Evolutionary conservation across 2,329 filamentous ascomycete genomes (phyloP), one percentile per base, ranked within the genome.

Genomic region (Incumbomyces delicatus): DNA sequence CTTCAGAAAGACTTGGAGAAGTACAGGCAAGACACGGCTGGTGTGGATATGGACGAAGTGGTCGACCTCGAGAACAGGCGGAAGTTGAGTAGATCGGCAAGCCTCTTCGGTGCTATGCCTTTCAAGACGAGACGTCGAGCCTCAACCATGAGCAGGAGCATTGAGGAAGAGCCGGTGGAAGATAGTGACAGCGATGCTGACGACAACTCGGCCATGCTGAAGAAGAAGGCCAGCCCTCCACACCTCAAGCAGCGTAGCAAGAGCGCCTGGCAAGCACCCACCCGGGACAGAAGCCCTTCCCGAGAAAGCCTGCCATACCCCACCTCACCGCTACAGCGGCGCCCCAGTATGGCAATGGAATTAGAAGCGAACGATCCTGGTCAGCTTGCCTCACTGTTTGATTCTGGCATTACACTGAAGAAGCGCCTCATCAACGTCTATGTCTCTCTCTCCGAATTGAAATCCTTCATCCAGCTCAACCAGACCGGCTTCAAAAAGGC

Each of bases 401-500:
- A 83, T 53, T 73, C 78, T 42, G 81, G 80, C 20, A 85, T 96
- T 54, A 90, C 88, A 59, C 70, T 98, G 53, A 96, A 96, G 74
- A 95, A 95, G 70, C 81, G 89, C 46, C 83, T 87, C 46, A 80
- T 94, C 55, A 81, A 81, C 61, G 73, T 89, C 50, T 98, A 95
- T 61, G 92, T 98, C 38, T 85, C 87, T 54, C 72, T 96, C 14
- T 95, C 90, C 68, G 92, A 95, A 65, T 78, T 98, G 59, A 94
- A 95, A 62, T 96, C 90, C 1, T 98, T 89, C 61, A 82, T 89
- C 46, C 90, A 96, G 68, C 78, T 98, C 52, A 98, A 98, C 73
- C 85, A 85, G 67, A 98, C 92, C 0, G 92, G 92, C 11, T 98
- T 98, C 68, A 80, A 83, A 60, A 98, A 98, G 67, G 89, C 94